Base-by-base conservation (phyloP, 495 filamentous ascomycete species). In the Gamarada debralockiae region DNA sequence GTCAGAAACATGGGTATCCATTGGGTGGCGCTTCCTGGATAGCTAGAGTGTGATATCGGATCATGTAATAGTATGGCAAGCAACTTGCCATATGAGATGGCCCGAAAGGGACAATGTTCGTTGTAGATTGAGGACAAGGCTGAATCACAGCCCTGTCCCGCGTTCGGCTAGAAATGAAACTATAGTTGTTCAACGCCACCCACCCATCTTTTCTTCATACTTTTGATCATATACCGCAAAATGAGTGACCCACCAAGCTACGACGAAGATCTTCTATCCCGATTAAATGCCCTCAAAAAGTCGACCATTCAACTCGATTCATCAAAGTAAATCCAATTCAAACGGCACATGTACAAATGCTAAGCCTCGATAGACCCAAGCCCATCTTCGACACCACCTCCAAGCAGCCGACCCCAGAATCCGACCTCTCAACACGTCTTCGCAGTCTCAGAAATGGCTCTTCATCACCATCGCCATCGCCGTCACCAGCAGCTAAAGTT, bases 241-340 rank as follows among this genome's bases (percentile, higher is more conserved):
- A 65, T 65, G 62, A 47, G 41, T 58, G 50, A 52, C 23, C 64
- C 59, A 14, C 60, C 60, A 22, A 50, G 40, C 37, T 54, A 61
- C 18, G 69, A 71, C 34, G 49, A 65, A 29, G 38, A 64, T 44
- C 61, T 72, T 21, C 54, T 72, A 12, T 53, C 60, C 20, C 62
- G 70, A 15, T 49, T 72, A 33, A 72, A 72, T 46, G 69, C 69
- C 2, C 61, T 72, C 24, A 68, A 66, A 45, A 60, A 62, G 39
- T 70, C 70, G n/a, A 64, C 18, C 23, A 61, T 70, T 7, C 38
- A 46, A 33, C 47, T 63, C 13, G 52, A 60, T 34, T 33, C 47
- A 9, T 33, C 50, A 56, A 56, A 58, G 56, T 63, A 53, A 17
- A 13, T 36, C 18, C n/a, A n/a, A n/a, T n/a, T n/a, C n/a, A n/a